phyloP scores from a whole-genome alignment of 345 rosid species.

The Corchorus olitorius region DNA sequence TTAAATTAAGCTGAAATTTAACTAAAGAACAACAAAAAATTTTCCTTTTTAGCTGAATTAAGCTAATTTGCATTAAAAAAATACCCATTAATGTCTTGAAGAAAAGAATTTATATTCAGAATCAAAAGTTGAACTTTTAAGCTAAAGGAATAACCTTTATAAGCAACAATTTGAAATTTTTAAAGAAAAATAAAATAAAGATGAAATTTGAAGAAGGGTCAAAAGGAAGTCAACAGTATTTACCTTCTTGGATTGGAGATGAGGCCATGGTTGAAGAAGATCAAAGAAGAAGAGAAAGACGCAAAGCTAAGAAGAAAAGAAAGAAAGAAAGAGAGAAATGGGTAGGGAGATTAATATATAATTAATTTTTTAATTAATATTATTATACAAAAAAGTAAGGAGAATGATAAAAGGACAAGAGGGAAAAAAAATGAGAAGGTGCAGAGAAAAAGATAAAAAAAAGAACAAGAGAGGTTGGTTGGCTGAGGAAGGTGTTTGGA shows the following conservation, averaged over 20 bases:
- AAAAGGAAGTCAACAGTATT: slow-evolving; percentile 5
- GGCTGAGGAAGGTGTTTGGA: neutral
- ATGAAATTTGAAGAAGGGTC: neutral
- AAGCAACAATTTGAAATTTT: neutral
- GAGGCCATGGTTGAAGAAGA: slow-evolving; percentile 32
- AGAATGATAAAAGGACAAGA: neutral
- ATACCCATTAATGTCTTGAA: neutral
- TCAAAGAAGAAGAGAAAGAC: neutral
- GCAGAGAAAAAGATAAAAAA: neutral
- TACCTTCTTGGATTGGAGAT: slow-evolving; percentile 36
- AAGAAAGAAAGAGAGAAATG: no score
- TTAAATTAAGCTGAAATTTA: slow-evolving; percentile 6
- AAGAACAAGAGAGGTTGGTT: neutral
- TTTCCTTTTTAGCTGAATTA: neutral
- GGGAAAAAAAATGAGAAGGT: slow-evolving; percentile 1
- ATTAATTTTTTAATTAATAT: no score
- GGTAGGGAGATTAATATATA: neutral
- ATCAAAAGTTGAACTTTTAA: neutral
- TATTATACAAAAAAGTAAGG: no score
- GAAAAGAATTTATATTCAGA: neutral
- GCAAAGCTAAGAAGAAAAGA: neutral
- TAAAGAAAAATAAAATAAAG: neutral
- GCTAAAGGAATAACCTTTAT: neutral
- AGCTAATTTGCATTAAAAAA: neutral
- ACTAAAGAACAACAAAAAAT: neutral